Evolutionary conservation across 768 basidiomycete species (phyloP).

Genomic region (Boletus reticuloceps): DNA sequence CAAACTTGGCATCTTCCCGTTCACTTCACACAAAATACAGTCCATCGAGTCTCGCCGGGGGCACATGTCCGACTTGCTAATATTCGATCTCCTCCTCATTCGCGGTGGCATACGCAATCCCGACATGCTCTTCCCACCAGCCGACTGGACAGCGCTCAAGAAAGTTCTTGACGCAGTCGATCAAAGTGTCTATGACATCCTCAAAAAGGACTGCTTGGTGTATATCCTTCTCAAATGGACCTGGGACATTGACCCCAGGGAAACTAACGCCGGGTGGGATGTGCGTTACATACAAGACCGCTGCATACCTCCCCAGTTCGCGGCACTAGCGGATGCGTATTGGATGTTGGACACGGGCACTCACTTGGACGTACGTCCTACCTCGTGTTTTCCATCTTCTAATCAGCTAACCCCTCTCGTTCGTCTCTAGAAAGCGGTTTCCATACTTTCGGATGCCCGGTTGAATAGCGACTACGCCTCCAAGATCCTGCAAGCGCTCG

Average conservation of each 20-base stretch:
- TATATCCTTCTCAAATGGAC: constrained; percentile 84
- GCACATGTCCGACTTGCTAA: constrained; percentile 56
- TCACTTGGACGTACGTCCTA: constrained; percentile 55
- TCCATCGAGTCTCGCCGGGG: constrained; percentile 65
- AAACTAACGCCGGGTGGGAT: constrained; percentile 29
- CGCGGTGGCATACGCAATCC: constrained; percentile 61
- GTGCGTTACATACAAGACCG: constrained; percentile 45
- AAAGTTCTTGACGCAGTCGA: constrained; percentile 61
- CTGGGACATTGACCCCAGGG: constrained; percentile 63
- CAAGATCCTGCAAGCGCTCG: constrained; percentile 67
- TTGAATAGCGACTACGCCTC: constrained; percentile 75
- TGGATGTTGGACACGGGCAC: constrained; percentile 75
- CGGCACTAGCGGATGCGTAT: constrained; percentile 77
- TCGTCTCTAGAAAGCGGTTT: constrained; percentile 56
- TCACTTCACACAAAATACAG: constrained; percentile 48
- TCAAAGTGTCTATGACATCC: constrained; percentile 59
- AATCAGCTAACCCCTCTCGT: not conserved
- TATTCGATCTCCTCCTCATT: constrained; percentile 71
- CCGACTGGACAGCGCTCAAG: constrained; percentile 49
- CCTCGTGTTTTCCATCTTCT: not conserved
- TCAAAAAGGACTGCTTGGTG: constrained; percentile 79
- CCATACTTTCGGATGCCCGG: constrained; percentile 69
- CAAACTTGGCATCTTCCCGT: constrained; percentile 50
- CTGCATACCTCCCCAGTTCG: constrained; percentile 75
- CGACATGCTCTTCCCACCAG: constrained; percentile 68